Conservation (phyloP, 1,284 basidiomycete genomes). For the Irpex lacteus region DNA sequence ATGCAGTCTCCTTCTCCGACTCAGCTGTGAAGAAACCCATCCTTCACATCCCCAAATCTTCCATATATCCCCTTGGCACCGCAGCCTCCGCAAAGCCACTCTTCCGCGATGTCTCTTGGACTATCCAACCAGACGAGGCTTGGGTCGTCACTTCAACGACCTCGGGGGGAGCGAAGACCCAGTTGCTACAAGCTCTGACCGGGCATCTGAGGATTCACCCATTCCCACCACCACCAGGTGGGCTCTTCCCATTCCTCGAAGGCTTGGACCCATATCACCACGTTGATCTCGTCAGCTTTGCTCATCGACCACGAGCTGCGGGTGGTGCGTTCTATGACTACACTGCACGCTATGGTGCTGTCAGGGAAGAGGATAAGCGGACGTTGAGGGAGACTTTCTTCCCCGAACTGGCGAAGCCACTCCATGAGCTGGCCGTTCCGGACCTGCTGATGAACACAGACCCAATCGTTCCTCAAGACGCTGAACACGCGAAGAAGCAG, state of each 20-base stretch:
- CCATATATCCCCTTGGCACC: conserved; percentile 26
- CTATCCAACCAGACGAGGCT: conserved; percentile 23
- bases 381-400: conserved; percentile 75
- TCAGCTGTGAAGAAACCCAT: conserved; percentile 6
- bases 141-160: conserved; percentile 27
- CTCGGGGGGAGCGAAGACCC: conserved; percentile 22
- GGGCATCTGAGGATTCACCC: conserved; percentile 70
- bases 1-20: neutral
- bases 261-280: conserved; percentile 43
- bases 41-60: conserved; percentile 25
- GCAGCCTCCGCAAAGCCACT: conserved; percentile 17
- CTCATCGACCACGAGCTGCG: conserved; percentile 53
- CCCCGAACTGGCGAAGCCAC: conserved; percentile 38
- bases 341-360: conserved; percentile 84
- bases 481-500: conserved; percentile 21
- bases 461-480: conserved; percentile 13
- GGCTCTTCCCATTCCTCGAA: conserved; percentile 72
- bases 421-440: conserved; percentile 29
- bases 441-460: conserved; percentile 28
- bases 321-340: conserved; percentile 88
- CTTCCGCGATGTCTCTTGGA: conserved; percentile 25
- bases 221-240: conserved; percentile 52
- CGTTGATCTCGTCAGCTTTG: conserved; percentile 73
- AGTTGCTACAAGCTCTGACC: conserved; percentile 44
- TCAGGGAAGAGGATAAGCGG: conserved; percentile 76